Percentiles rank a stretch among this genome's conserved stretches.
These are phyloP conservation scores for Colletotrichum australisinense DNA, from an alignment of 2,329 filamentous ascomycete genomes.

Conservation along the genomic window DNA sequence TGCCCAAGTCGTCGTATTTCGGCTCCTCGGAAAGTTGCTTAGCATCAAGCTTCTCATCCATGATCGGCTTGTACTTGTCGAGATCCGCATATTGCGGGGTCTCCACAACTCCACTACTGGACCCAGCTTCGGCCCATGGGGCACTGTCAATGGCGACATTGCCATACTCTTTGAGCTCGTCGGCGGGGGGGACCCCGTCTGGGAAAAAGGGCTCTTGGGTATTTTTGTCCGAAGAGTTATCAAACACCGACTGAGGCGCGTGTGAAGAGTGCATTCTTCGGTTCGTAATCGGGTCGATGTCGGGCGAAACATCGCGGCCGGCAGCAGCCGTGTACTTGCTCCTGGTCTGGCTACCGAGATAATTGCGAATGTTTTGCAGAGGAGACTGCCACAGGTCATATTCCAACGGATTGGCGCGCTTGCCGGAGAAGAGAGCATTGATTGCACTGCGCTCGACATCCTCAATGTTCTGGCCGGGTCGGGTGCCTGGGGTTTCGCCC, in stretches of 20 bases:
- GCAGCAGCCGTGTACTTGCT: slow-evolving; percentile 17
- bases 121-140: slow-evolving; percentile 36
- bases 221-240: slow-evolving; percentile 10
- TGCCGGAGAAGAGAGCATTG: slow-evolving; percentile 54
- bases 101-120: slow-evolving; percentile 32
- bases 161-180: slow-evolving; percentile 50
- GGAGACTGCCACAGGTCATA: slow-evolving; percentile 46
- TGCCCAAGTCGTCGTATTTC: slow-evolving; percentile 54
- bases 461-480: slow-evolving; percentile 55
- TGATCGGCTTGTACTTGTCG: slow-evolving; percentile 49
- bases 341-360: slow-evolving; percentile 39
- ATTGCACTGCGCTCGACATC: slow-evolving; percentile 58
- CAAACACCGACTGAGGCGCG: slow-evolving; percentile 31
- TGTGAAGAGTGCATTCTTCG: slow-evolving; percentile 53
- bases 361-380: slow-evolving; percentile 47
- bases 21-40: slow-evolving; percentile 34
- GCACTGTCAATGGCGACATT: slow-evolving; percentile 45
- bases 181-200: slow-evolving; percentile 46
- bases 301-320: slow-evolving; percentile 45
- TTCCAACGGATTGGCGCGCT: slow-evolving; percentile 37
- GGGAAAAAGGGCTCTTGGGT: slow-evolving; percentile 43
- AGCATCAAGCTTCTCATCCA: slow-evolving; percentile 42
- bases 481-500: slow-evolving; percentile 50
- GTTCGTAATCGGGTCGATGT: slow-evolving; percentile 71
- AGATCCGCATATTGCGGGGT: slow-evolving; percentile 41